phyloP scores from a whole-genome alignment of 805 yeast genomes.

The Myxozyma kluyveri region DNA sequence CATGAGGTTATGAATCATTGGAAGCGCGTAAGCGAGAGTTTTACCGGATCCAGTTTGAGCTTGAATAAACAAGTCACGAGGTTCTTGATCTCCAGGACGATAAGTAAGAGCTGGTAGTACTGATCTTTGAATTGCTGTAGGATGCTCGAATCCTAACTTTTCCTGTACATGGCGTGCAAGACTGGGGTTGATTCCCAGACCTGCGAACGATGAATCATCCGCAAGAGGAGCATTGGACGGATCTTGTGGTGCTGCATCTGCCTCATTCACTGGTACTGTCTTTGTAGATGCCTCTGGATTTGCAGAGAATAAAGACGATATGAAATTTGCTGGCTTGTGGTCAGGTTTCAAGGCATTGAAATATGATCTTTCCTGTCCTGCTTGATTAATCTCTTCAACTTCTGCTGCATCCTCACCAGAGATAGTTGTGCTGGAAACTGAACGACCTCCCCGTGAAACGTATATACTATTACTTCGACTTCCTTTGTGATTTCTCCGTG shows the following conservation, averaged over 20 bases:
- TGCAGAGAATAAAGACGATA: slow-evolving; percentile 81
- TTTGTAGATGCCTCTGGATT: slow-evolving; percentile 46
- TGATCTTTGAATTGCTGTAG: slow-evolving; percentile 83
- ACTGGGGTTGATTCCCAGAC: slow-evolving; percentile 61
- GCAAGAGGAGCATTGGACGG: slow-evolving; percentile 86
- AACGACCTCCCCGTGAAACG: slow-evolving; percentile 2
- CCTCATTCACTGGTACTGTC: slow-evolving; percentile 36
- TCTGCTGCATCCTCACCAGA: too few relatives aligned
- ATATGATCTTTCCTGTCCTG: too few relatives aligned
- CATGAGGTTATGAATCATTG: slow-evolving; percentile 73
- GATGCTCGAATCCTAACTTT: slow-evolving; percentile 50
- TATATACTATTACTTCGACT: slow-evolving; percentile 20
- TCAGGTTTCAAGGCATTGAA: too few relatives aligned
- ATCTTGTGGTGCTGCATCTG: slow-evolving; percentile 29
- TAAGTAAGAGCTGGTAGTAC: slow-evolving; percentile 60
- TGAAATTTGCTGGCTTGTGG: slow-evolving; percentile 3
- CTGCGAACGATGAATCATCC: slow-evolving; percentile 65
- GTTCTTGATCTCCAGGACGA: slow-evolving; percentile 37
- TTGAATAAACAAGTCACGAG: slow-evolving; percentile 75
- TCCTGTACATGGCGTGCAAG: slow-evolving; percentile 56
- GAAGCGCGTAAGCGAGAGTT: slow-evolving; percentile 82
- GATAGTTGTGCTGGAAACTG: too few relatives aligned
- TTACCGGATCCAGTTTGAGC: slow-evolving; percentile 99
- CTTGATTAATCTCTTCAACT: neutral
- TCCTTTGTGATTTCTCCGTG: slow-evolving; percentile 2